These are phyloP conservation scores for Sporothrix inflata DNA, from an alignment of 2,329 filamentous ascomycete genomes.

Conservation along the genomic window DNA sequence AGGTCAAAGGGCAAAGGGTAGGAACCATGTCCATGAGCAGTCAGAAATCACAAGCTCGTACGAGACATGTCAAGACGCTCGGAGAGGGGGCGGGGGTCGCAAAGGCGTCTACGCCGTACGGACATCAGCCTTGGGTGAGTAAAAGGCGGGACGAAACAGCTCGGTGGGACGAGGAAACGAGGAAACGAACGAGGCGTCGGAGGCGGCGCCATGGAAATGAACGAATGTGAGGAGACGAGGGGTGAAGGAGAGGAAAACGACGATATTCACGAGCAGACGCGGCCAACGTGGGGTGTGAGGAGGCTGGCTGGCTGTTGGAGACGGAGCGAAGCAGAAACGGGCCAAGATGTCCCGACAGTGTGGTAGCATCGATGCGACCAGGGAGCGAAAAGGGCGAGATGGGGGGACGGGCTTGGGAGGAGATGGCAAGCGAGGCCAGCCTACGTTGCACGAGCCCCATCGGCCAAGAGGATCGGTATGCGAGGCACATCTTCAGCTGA, in stretches of 20 bases:
- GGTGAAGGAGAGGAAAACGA: neutral
- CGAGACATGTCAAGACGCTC: neutral
- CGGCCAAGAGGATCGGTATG: neutral
- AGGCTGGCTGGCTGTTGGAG: constrained; percentile 4
- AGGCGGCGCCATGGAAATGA: constrained; percentile 4
- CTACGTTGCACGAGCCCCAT: neutral
- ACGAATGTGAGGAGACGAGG: neutral
- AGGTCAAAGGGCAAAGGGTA: neutral
- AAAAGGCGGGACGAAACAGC: constrained; percentile 6
- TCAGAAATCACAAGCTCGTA: constrained; percentile 18
- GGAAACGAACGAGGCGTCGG: constrained; percentile 1
- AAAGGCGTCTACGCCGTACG: neutral
- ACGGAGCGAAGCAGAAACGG: neutral
- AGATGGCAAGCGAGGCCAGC: neutral
- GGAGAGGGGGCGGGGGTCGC: neutral
- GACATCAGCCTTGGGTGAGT: constrained; percentile 11
- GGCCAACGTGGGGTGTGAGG: neutral
- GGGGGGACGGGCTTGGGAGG: neutral
- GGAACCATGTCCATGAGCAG: neutral
- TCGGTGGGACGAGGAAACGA: constrained; percentile 10
- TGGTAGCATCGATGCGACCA: constrained; percentile 23
- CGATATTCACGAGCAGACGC: neutral
- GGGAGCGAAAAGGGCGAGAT: neutral
- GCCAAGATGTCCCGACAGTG: constrained; percentile 16
- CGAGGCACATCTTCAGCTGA: neutral